These are phyloP conservation scores for Penicillium egyptiacum DNA, from an alignment of 495 filamentous ascomycete species.

Conservation along the genomic window DNA sequence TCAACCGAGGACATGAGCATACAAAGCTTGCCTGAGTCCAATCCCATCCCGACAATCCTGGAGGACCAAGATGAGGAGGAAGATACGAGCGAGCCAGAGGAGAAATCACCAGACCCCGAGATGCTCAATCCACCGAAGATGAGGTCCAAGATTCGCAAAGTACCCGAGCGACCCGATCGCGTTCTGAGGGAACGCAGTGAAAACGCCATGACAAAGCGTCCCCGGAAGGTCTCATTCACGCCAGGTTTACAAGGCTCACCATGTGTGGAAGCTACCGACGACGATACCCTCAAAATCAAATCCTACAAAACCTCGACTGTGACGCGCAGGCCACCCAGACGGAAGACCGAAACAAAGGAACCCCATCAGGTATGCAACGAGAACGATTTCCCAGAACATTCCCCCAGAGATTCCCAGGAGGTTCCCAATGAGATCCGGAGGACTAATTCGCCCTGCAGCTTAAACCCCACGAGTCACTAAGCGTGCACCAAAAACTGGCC, in stretches of 20 bases:
- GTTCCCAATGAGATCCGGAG: constrained; percentile 12
- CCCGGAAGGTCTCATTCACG: constrained; percentile 50
- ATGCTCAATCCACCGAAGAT: constrained; percentile 10
- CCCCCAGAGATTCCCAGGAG: neutral
- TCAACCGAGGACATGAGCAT: constrained; percentile 44
- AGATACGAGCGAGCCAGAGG: constrained; percentile 30
- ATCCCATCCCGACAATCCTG: constrained; percentile 50
- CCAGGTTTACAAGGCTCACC: constrained; percentile 41
- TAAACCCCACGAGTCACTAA: constrained; percentile 26
- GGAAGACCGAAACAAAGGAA: constrained; percentile 34
- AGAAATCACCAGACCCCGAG: constrained; percentile 34
- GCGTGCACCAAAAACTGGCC: constrained; percentile 48
- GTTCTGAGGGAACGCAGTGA: constrained; percentile 46
- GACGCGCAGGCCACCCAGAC: constrained; percentile 35
- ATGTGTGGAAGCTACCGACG: constrained; percentile 25
- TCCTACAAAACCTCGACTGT: constrained; percentile 38
- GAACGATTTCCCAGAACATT: constrained; percentile 3
- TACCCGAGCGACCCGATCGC: constrained; percentile 31
- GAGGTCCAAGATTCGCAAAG: constrained; percentile 26
- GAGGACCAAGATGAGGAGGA: constrained; percentile 57
- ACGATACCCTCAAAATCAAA: constrained; percentile 43
- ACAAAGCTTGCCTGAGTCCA: constrained; percentile 37
- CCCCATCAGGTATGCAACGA: constrained; percentile 36
- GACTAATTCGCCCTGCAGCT: constrained; percentile 22
- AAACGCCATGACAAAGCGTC: constrained; percentile 38